Conservation (phyloP, 768 basidiomycete genomes). For the Rhodotorula kratochvilovae region DNA sequence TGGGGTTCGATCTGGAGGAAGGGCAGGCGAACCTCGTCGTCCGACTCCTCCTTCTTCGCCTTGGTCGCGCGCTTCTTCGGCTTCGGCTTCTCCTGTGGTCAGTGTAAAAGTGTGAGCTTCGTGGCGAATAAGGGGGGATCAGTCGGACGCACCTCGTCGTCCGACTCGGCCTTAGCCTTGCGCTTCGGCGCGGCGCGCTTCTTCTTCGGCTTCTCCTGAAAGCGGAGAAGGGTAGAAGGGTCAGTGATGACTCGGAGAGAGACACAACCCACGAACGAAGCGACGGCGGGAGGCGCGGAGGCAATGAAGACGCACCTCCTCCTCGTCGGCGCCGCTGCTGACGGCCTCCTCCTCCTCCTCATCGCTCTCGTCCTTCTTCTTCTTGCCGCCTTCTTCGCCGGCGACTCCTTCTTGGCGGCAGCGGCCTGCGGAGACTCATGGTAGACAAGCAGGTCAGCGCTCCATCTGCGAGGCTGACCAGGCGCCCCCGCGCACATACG, state of each 20-base stretch:
- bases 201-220: constrained; percentile 18
- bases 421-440: not conserved
- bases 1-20: not conserved
- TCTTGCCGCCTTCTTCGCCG: constrained; percentile 10
- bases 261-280: no score
- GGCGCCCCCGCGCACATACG: not conserved
- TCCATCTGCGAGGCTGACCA: no score
- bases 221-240: not conserved
- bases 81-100: no score
- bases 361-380: constrained; percentile 5
- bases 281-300: no score
- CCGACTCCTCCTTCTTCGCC: not conserved
- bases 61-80: constrained; percentile 3
- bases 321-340: not conserved
- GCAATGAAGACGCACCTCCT: not conserved
- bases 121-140: not conserved
- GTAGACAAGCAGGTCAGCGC: not conserved
- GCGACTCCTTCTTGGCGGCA: constrained; percentile 15
- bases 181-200: constrained; percentile 5
- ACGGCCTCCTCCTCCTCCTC: not conserved
- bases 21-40: not conserved
- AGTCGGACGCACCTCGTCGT: not conserved
- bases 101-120: no score
- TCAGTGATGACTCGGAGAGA: no score
- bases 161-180: constrained; percentile 6